Evolutionary conservation across 2,329 filamentous ascomycete species (phyloP).

Genomic region (Cercospora canescens): DNA sequence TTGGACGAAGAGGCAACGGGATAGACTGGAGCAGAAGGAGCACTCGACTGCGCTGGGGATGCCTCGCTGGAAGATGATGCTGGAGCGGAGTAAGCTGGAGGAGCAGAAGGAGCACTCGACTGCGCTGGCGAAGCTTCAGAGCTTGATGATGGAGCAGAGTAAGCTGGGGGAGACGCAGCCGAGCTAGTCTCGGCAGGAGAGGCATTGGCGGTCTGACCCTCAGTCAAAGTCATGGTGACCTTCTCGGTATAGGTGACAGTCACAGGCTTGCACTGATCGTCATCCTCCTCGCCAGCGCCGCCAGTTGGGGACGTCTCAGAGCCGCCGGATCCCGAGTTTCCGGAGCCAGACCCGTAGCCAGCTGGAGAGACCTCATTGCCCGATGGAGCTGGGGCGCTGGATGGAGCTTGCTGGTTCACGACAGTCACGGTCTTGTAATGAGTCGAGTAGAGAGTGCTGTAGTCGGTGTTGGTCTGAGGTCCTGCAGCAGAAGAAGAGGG

Average conservation of each 20-base stretch:
- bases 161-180: constrained; percentile 20
- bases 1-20: not conserved
- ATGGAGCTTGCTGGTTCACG: not conserved
- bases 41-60: constrained; percentile 3
- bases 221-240: constrained; percentile 33
- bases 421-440: constrained; percentile 22
- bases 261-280: constrained; percentile 35
- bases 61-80: constrained; percentile 6
- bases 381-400: not conserved
- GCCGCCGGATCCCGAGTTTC: not conserved
- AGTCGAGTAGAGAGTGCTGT: constrained; percentile 18
- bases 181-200: constrained; percentile 18
- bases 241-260: constrained; percentile 45
- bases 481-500: constrained; percentile 4
- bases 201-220: constrained; percentile 17
- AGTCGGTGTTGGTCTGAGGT: constrained; percentile 1
- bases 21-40: not conserved
- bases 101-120: constrained; percentile 12
- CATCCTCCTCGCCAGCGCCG: not conserved
- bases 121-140: constrained; percentile 13
- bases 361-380: constrained; percentile 10
- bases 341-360: constrained; percentile 11
- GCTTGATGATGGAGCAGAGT: constrained; percentile 13
- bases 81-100: constrained; percentile 4
- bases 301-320: not conserved